Conservation (phyloP, 306 rosid species). For the Boehmeria nivea region DNA sequence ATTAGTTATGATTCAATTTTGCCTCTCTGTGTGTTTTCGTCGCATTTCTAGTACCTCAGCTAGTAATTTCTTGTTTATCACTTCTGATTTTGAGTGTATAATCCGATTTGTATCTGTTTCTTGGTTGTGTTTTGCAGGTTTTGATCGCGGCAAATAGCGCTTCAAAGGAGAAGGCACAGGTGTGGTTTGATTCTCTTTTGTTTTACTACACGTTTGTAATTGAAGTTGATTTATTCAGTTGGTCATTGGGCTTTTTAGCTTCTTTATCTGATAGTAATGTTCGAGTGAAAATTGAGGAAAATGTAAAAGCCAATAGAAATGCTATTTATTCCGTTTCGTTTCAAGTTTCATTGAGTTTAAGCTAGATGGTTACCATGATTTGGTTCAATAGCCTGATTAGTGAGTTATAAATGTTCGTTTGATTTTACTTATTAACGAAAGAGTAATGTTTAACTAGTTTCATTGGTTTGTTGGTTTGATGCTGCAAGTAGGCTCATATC, state of each 20-base stretch:
- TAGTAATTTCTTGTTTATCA: constrained; percentile 4
- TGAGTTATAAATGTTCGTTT: too few species aligned
- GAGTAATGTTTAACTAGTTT: too few species aligned
- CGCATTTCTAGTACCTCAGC: background rate
- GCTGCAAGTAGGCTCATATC: constrained; percentile 64
- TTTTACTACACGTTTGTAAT: too few species aligned
- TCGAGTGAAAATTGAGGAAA: too few species aligned
- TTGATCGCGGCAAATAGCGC: constrained; percentile 67
- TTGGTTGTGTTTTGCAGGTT: constrained; percentile 49
- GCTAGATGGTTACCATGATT: too few species aligned
- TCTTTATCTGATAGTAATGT: constrained; percentile 5
- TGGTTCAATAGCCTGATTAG: too few species aligned
- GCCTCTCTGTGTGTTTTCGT: background rate
- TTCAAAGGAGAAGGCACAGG: constrained; percentile 97
- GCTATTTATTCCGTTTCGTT: too few species aligned
- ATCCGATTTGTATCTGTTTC: constrained; percentile 18
- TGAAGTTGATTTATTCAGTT: too few species aligned
- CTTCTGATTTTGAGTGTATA: background rate
- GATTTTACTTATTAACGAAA: too few species aligned
- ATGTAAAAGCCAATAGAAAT: too few species aligned
- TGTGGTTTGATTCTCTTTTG: constrained; percentile 15
- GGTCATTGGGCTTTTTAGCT: background rate
- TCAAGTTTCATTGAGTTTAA: too few species aligned
- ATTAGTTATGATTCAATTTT: background rate
- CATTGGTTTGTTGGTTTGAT: too few species aligned